Conservation (phyloP, 768 basidiomycete genomes). For the Mrakia gelida region DNA sequence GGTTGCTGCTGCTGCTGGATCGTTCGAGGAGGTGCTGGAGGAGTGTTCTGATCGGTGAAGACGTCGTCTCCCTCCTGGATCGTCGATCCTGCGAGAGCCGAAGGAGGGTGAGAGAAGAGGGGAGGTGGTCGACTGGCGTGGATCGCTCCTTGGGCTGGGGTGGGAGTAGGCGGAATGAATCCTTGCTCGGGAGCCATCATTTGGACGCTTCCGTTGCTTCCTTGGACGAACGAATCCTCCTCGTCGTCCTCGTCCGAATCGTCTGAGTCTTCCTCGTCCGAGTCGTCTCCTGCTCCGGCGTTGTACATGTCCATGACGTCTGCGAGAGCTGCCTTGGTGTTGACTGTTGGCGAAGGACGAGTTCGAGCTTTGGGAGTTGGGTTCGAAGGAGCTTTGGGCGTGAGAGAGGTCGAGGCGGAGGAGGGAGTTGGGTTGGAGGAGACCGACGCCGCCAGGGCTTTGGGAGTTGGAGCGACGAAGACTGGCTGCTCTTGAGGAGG, state of each 20-base stretch:
- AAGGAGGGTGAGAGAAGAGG: background rate
- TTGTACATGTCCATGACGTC: slow-evolving; percentile 97
- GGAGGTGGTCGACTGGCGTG: slow-evolving; percentile 9
- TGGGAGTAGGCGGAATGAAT: slow-evolving; percentile 45
- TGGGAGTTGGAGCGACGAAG: background rate
- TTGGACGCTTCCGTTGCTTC: slow-evolving; percentile 21
- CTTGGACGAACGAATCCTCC: slow-evolving; percentile 17
- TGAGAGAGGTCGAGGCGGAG: background rate
- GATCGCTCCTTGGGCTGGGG: slow-evolving; percentile 40
- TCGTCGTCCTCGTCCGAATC: slow-evolving; percentile 40
- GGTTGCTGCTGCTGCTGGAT: background rate
- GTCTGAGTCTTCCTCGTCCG: slow-evolving; percentile 41
- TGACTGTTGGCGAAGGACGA: slow-evolving; percentile 68
- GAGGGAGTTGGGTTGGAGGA: slow-evolving; percentile 3
- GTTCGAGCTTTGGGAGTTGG: slow-evolving; percentile 22
- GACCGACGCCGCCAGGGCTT: background rate
- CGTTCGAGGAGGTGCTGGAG: background rate
- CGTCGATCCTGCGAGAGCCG: background rate
- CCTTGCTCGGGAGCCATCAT: slow-evolving; percentile 38
- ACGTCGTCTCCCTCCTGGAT: slow-evolving; percentile 11
- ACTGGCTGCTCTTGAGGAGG: background rate
- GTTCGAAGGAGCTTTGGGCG: background rate
- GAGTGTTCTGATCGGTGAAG: slow-evolving; percentile 5
- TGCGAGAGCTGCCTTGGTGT: slow-evolving; percentile 88
- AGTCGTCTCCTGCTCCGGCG: slow-evolving; percentile 38